Percentiles rank a stretch among this genome's conserved stretches.
Conservation (phyloP, 1,284 basidiomycete genomes). For the Melampsora larici-populina region DNA sequence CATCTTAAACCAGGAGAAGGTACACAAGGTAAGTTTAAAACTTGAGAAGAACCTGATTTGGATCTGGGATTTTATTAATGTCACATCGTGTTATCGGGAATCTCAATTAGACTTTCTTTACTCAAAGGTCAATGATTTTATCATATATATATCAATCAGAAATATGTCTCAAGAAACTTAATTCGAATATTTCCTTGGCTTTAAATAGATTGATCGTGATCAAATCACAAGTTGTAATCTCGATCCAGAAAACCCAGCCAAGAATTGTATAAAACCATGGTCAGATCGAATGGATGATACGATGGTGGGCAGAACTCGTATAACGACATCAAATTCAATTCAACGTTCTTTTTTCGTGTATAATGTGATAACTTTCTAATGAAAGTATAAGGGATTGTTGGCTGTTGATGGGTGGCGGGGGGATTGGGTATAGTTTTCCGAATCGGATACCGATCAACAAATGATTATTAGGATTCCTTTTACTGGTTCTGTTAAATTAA, state of each 20-base stretch:
- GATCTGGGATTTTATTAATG: neutral
- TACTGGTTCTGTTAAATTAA: constrained; percentile 71
- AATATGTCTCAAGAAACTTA: too few species aligned
- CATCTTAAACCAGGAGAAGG: constrained; percentile 30
- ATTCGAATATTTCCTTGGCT: neutral
- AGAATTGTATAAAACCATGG: constrained; percentile 33
- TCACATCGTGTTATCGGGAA: too few species aligned
- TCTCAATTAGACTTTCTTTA: constrained; percentile 38
- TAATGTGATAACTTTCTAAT: neutral
- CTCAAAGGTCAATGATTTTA: too few species aligned
- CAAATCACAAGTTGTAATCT: constrained; percentile 18
- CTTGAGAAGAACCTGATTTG: too few species aligned
- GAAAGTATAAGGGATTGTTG: neutral
- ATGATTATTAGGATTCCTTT: constrained; percentile 69
- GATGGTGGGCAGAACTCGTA: neutral
- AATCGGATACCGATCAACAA: constrained; percentile 78
- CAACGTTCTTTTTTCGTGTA: neutral
- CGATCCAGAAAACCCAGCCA: constrained; percentile 25
- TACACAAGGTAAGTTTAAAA: constrained; percentile 14
- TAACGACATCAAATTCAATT: neutral
- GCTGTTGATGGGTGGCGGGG: constrained; percentile 36
- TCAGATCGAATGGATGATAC: constrained; percentile 12
- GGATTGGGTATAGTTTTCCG: constrained; percentile 68
- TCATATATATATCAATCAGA: too few species aligned
- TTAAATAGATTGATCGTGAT: constrained; percentile 13